These are phyloP conservation scores for Carallia brachiata DNA, from an alignment of 345 rosid genomes.

Conservation along the genomic window DNA sequence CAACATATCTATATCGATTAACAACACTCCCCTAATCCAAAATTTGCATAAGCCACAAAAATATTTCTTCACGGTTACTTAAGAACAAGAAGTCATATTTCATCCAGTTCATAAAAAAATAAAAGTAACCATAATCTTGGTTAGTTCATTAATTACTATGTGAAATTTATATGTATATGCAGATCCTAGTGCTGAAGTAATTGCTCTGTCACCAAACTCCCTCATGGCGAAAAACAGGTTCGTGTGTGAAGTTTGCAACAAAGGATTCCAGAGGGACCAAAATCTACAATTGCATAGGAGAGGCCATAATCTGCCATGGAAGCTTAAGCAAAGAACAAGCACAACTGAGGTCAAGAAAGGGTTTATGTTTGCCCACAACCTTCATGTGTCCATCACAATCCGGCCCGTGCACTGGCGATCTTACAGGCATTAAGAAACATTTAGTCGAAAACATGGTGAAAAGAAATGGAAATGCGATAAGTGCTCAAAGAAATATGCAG, in stretches of 20 bases:
- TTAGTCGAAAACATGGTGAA: conserved; percentile 64
- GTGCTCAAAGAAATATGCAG: conserved; percentile 67
- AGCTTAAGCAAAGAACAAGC: conserved; percentile 30
- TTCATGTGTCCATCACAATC: conserved; percentile 60
- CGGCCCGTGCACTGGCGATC: conserved; percentile 67
- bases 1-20: no score
- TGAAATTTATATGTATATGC: conserved; percentile 1
- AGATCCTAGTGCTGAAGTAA: conserved; percentile 40
- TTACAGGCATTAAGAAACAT: conserved; percentile 75
- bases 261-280: conserved; percentile 35
- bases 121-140: no score
- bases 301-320: conserved; percentile 43
- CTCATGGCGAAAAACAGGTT: conserved; percentile 32
- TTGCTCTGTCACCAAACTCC: conserved; percentile 29
- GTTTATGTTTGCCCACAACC: conserved; percentile 64
- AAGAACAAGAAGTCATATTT: no score
- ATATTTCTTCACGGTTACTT: no score
- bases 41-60: no score
- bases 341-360: conserved; percentile 27
- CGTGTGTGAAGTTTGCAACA: conserved; percentile 29
- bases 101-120: no score
- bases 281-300: conserved; percentile 31
- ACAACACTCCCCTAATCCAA: no score
- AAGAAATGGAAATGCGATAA: conserved; percentile 68
- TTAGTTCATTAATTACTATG: no score